Evolutionary conservation across 805 yeast genomes (phyloP).

Genomic region (Komagataella ulmi): DNA sequence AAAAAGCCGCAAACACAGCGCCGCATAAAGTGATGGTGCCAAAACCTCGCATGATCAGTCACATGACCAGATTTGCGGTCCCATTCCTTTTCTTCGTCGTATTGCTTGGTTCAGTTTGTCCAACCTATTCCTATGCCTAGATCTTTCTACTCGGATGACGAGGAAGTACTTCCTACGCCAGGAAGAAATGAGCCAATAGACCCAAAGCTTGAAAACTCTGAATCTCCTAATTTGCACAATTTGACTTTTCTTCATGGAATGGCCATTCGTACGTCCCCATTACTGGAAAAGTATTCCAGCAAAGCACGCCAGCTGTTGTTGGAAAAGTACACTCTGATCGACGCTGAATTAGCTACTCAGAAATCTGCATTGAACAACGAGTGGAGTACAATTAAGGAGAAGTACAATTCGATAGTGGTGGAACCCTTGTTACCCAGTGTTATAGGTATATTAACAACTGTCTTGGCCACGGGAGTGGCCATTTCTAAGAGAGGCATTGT

Average conservation of each 20-base stretch:
- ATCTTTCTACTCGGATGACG: constrained; percentile 41
- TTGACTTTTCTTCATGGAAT: constrained; percentile 33
- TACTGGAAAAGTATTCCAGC: constrained; percentile 28
- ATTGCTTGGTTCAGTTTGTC: not conserved
- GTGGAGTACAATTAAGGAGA: constrained; percentile 14
- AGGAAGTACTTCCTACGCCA: constrained; percentile 30
- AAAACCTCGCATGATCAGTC: not conserved
- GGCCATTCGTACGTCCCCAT: constrained; percentile 35
- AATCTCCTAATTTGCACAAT: constrained; percentile 20
- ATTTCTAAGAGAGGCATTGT: constrained; percentile 33
- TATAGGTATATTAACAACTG: constrained; percentile 38
- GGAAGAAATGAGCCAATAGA: constrained; percentile 28
- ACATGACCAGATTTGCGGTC: not conserved
- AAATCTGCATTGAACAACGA: constrained; percentile 34
- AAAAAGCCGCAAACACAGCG: not conserved
- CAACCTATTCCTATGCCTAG: constrained; percentile 10
- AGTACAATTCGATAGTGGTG: constrained; percentile 21
- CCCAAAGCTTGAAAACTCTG: constrained; percentile 22
- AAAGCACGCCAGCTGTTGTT: constrained; percentile 23
- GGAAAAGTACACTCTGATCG: constrained; percentile 20
- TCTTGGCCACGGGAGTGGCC: constrained; percentile 44
- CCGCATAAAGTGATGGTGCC: not conserved
- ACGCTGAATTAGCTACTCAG: constrained; percentile 33
- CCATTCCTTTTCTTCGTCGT: not conserved
- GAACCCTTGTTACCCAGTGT: constrained; percentile 45